Evolutionary conservation across 2,329 filamentous ascomycete genomes (phyloP).

Genomic region (Colletotrichum magnum): DNA sequence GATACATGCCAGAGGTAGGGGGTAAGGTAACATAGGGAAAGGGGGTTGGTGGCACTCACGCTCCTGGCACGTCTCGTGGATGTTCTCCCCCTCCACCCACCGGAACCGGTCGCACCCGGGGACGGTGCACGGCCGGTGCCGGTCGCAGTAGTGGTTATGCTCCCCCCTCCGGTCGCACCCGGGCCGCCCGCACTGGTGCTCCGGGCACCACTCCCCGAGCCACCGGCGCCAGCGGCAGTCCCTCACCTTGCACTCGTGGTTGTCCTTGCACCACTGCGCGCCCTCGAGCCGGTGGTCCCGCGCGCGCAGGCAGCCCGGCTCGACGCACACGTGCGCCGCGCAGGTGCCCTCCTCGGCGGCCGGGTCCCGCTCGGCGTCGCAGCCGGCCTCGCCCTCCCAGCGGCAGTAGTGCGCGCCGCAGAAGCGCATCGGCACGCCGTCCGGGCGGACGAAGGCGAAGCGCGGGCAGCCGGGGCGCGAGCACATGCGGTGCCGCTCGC

Average conservation of each 20-base stretch:
- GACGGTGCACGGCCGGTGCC: slow-evolving; percentile 40
- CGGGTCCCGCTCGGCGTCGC: slow-evolving; percentile 43
- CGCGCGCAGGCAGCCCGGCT: slow-evolving; percentile 45
- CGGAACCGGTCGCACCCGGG: slow-evolving; percentile 32
- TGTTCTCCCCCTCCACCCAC: slow-evolving; percentile 36
- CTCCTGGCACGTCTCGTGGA: slow-evolving; percentile 42
- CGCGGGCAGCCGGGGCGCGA: slow-evolving; percentile 43
- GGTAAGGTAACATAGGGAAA: not conserved
- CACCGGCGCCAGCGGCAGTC: slow-evolving; percentile 44
- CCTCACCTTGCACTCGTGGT: slow-evolving; percentile 45
- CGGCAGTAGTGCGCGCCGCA: slow-evolving; percentile 50
- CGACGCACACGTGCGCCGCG: slow-evolving; percentile 41
- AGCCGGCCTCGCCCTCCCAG: slow-evolving; percentile 43
- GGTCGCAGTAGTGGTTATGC: slow-evolving; percentile 42
- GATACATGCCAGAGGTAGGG: too few relatives aligned
- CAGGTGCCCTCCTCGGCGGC: slow-evolving; percentile 42
- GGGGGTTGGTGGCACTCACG: slow-evolving; percentile 40
- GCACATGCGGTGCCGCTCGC: slow-evolving; percentile 49
- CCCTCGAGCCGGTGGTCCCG: slow-evolving; percentile 18
- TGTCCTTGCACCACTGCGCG: slow-evolving; percentile 41
- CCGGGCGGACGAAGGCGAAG: slow-evolving; percentile 46
- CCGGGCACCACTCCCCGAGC: slow-evolving; percentile 44
- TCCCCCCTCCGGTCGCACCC: slow-evolving; percentile 45
- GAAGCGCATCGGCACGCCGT: slow-evolving; percentile 44
- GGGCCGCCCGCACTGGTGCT: slow-evolving; percentile 47